Conservation (phyloP, 306 rosid genomes). For the Malus orientalis region DNA sequence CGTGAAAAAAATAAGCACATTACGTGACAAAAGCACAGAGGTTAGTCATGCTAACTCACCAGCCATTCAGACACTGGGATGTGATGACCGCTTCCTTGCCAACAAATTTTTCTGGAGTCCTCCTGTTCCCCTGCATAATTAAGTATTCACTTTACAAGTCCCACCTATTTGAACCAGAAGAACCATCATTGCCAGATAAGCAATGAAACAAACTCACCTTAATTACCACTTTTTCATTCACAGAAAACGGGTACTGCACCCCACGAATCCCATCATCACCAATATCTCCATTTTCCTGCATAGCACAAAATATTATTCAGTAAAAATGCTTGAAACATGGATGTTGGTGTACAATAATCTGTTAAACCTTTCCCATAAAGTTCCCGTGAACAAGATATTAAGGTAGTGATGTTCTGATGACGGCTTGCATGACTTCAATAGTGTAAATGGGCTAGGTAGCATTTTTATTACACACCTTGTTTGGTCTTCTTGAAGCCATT, state of each 20-base stretch:
- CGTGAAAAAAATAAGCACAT: no score
- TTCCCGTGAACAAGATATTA: neutral
- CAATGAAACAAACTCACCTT: conserved; percentile 48
- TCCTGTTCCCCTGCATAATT: conserved; percentile 75
- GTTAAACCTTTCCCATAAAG: neutral
- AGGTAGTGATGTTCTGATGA: neutral
- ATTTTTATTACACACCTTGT: conserved; percentile 46
- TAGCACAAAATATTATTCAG: conserved; percentile 14
- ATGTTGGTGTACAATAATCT: neutral
- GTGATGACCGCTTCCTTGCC: conserved; percentile 99
- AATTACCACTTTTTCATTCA: conserved; percentile 83
- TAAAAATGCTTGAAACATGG: neutral
- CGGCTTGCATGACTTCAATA: neutral
- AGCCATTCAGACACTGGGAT: conserved; percentile 99
- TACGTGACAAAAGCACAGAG: neutral
- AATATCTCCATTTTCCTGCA: conserved; percentile 79
- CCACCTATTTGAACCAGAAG: neutral
- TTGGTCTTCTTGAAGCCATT: conserved; percentile 71
- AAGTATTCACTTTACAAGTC: conserved; percentile 17
- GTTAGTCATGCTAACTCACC: conserved; percentile 51
- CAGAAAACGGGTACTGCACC: conserved; percentile 92
- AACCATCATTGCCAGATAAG: neutral
- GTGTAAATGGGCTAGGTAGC: conserved; percentile 8
- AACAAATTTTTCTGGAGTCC: conserved; percentile 97
- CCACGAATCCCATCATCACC: conserved; percentile 64